Evolutionary conservation across 257 asterid genomes (phyloP), one percentile per base, ranked within the genome.

Genomic region (Echites panduratus): DNA sequence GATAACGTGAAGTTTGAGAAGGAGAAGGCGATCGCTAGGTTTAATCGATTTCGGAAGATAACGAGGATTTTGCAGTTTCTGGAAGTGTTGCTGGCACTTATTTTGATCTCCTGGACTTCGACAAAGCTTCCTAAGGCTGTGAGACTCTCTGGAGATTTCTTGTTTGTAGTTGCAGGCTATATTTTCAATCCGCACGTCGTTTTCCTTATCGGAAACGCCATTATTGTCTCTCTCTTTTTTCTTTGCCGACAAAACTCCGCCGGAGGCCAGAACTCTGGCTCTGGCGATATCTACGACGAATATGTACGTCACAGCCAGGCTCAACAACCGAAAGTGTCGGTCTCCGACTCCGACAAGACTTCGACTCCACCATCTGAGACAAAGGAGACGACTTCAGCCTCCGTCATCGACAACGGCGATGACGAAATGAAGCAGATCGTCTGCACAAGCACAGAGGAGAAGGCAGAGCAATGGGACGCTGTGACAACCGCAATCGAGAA

Each of bases 161-260:
- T 78, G 49, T 38, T 80, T 2, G 74, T 76, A 20, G 1, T 82
- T 64, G 75, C 83, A 17, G 17, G 72, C 4, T 83, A 73, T 65
- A 62, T 91, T n/a, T 68, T 83, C 72, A 91, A 89, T 72, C 90
- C 89, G 79, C 97, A 84, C 86, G 83, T 89, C 16, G 97, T 88
- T 70, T 94, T 94, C 73, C 75, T 94, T 53, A 85, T 94, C 83
- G 97, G 96, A 5, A 94, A 91, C 81, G 82, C 73, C 19, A 88
- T 91, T 19, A 81, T 94, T 24, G 80, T 81, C 2, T 47, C 74
- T 49, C 72, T 94, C 7, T 77, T 86, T 67, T 70, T 85, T 3
- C 86, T 88, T 10, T 85, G 86, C 68, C 89, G 92, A 69, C 82
- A 53, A 7, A 79, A 38, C 75, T 85, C 61, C 82, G 68, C 72